Percentiles rank a stretch among this genome's conserved stretches.
phyloP scores from a whole-genome alignment of 2,329 filamentous ascomycete genomes.

The Didymella exigua region DNA sequence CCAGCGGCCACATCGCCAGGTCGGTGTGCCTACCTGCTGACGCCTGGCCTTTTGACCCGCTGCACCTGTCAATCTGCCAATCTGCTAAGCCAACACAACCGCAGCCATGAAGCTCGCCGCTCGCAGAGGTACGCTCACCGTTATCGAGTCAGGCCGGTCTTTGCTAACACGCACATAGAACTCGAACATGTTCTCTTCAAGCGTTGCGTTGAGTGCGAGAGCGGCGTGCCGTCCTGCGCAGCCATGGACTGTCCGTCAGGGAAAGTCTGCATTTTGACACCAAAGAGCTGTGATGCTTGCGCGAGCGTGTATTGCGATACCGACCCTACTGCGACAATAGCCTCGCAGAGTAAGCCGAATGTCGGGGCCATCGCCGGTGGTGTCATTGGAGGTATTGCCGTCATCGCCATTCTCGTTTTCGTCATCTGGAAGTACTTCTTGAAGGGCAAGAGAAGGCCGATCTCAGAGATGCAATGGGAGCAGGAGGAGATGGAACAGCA shows the following conservation, averaged over 20 bases:
- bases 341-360: slow-evolving; percentile 59
- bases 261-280: slow-evolving; percentile 65
- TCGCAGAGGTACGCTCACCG: slow-evolving; percentile 12
- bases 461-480: slow-evolving; percentile 62
- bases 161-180: slow-evolving; percentile 33
- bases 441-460: slow-evolving; percentile 74
- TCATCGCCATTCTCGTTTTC: slow-evolving; percentile 75
- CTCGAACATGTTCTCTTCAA: slow-evolving; percentile 54
- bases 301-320: slow-evolving; percentile 61
- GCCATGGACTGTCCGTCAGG: slow-evolving; percentile 55
- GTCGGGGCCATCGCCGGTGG: slow-evolving; percentile 88
- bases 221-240: slow-evolving; percentile 62
- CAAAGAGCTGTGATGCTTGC: slow-evolving; percentile 65
- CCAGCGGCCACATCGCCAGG: slow-evolving; percentile 3
- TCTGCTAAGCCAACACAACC: slow-evolving; percentile 4
- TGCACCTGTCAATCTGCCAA: slow-evolving; percentile 3
- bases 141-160: too few species aligned
- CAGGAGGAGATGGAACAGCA: slow-evolving; percentile 59
- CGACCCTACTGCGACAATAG: slow-evolving; percentile 41
- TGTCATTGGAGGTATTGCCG: slow-evolving; percentile 81
- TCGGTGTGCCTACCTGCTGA: slow-evolving; percentile 8
- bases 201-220: slow-evolving; percentile 65
- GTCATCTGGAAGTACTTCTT: slow-evolving; percentile 88
- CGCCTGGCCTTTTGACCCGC: slow-evolving; percentile 3
- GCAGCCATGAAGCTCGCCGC: slow-evolving; percentile 14